phyloP scores from a whole-genome alignment of 129 eudicot genomes.

The Apium graveolens region DNA sequence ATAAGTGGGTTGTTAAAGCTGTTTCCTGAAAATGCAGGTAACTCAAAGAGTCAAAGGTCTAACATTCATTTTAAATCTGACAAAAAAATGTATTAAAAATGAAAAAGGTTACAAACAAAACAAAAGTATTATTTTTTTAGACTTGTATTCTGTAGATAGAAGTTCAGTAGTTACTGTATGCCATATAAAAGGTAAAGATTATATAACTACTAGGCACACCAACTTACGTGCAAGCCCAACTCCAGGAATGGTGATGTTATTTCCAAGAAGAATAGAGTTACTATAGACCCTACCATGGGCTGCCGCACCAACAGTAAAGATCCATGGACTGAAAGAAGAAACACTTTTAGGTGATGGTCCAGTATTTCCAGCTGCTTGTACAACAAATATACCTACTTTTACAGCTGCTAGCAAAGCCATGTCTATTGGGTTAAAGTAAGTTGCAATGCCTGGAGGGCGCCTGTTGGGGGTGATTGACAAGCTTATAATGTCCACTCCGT shows the following conservation, averaged over 20 bases:
- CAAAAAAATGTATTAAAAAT: background rate
- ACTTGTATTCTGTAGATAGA: background rate
- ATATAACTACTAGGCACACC: background rate
- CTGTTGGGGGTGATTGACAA: constrained; percentile 94
- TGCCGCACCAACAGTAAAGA: constrained; percentile 95
- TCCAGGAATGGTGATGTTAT: constrained; percentile 66
- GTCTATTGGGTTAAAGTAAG: constrained; percentile 93
- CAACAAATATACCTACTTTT: constrained; percentile 84
- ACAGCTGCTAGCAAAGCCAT: constrained; percentile 89
- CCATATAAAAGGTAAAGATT: background rate
- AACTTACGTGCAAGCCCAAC: constrained; percentile 61
- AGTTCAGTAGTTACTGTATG: background rate
- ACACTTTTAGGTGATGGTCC: constrained; percentile 91
- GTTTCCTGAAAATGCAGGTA: background rate
- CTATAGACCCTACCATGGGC: constrained; percentile 76
- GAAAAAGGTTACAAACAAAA: background rate
- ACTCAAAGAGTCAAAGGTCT: background rate
- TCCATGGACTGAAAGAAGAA: constrained; percentile 98
- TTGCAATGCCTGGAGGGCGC: constrained; percentile 97
- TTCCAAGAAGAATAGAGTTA: constrained; percentile 74
- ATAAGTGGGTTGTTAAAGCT: background rate
- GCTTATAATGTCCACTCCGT: constrained; percentile 92
- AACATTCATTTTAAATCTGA: background rate
- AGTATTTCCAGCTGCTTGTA: constrained; percentile 98
- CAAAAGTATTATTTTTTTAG: background rate